Conservation (phyloP, 805 yeast species). For the Debaryomyces maramus region DNA sequence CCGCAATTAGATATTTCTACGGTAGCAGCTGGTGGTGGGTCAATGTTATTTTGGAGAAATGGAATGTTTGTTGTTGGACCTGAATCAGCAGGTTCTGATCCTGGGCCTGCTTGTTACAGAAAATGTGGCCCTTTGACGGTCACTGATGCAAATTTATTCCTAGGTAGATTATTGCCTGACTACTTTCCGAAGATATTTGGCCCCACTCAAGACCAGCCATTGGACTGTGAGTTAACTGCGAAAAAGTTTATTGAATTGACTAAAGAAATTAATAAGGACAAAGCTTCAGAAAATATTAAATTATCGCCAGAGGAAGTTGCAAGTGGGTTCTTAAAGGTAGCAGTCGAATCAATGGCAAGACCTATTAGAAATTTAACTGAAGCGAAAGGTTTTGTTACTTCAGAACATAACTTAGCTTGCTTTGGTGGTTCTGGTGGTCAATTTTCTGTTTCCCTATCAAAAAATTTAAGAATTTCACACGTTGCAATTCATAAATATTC, state of each 20-base stretch:
- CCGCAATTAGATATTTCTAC: constrained; percentile 46
- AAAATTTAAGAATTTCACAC: constrained; percentile 25
- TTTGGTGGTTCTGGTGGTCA: constrained; percentile 44
- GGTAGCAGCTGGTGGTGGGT: constrained; percentile 45
- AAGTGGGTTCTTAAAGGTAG: constrained; percentile 33
- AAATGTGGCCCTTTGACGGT: constrained; percentile 83
- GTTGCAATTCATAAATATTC: constrained; percentile 37
- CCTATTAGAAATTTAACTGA: constrained; percentile 38
- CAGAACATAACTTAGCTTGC: constrained; percentile 33
- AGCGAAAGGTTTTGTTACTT: constrained; percentile 30
- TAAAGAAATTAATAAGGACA: constrained; percentile 43
- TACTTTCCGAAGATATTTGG: constrained; percentile 83
- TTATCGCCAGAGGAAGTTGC: constrained; percentile 35
- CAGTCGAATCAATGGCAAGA: constrained; percentile 35
- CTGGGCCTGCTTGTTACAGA: constrained; percentile 86
- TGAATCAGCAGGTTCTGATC: constrained; percentile 83
- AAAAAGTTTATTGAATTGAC: constrained; percentile 51
- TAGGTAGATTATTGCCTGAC: constrained; percentile 73
- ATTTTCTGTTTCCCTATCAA: constrained; percentile 29
- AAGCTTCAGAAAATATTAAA: constrained; percentile 14
- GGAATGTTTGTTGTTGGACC: constrained; percentile 73
- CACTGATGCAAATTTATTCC: constrained; percentile 77
- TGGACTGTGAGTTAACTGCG: constrained; percentile 43
- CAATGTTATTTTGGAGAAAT: constrained; percentile 29
- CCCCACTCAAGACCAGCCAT: constrained; percentile 68